Conservation (phyloP, 495 filamentous ascomycete species). For the Sphaerosporella brunnea region DNA sequence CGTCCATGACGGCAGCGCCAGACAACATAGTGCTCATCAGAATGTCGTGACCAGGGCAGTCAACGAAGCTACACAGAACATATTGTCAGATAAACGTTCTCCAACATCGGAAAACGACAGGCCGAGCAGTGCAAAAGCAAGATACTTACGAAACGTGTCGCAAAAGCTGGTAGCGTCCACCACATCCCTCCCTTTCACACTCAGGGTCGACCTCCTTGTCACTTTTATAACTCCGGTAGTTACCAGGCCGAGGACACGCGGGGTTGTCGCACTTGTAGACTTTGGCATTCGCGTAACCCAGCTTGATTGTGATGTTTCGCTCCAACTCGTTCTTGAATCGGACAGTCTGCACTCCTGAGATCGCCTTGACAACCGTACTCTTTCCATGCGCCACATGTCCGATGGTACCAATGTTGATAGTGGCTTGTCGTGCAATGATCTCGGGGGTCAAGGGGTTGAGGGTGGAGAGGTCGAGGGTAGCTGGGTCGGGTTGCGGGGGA, state of each 20-base stretch:
- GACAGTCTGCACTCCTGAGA: conserved; percentile 95
- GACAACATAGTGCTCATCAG: conserved; percentile 99
- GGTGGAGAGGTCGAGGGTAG: conserved; percentile 56
- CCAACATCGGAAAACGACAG: too few relatives aligned
- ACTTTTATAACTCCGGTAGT: conserved; percentile 93
- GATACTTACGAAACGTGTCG: conserved; percentile 68
- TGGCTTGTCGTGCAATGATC: conserved; percentile 91
- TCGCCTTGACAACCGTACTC: conserved; percentile 95
- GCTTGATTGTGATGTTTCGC: conserved; percentile 97
- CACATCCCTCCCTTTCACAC: conserved; percentile 84
- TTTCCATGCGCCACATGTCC: conserved; percentile 98
- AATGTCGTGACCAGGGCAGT: conserved; percentile 99
- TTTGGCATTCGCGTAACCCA: conserved; percentile 98
- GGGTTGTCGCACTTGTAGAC: conserved; percentile 95
- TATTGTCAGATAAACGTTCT: conserved; percentile 7
- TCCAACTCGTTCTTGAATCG: conserved; percentile 99
- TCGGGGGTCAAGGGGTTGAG: conserved; percentile 80
- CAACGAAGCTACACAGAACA: conserved; percentile 52
- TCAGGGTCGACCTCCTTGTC: conserved; percentile 93
- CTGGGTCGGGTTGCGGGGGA: conserved; percentile 79
- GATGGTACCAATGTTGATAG: conserved; percentile 97
- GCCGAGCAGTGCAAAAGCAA: conserved; percentile 3
- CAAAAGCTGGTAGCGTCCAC: conserved; percentile 63
- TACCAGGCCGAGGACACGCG: conserved; percentile 80
- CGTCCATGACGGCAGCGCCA: conserved; percentile 98